Base-by-base conservation (phyloP, 1,139 yeast genomes). In the Pichia sp. region DNA sequence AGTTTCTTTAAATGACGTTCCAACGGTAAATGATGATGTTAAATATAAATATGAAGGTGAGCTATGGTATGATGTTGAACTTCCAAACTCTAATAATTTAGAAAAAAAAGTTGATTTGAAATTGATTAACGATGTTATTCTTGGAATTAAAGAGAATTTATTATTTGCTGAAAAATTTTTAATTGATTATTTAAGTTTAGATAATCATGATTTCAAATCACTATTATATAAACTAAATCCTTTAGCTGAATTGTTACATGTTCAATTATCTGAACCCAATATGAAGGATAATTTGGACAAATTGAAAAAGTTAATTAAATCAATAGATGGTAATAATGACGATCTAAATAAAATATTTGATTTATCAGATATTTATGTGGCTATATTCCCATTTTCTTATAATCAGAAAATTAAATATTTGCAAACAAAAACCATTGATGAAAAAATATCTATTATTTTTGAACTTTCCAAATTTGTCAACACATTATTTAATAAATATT, bases 331-430 rank as follows among this genome's bases (percentile, higher is more conserved):
- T 36, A 40, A 31, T 25, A 25, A 53, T 36, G 40, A 45, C 4
- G 42, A 49, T 10, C n/a, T 45, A 2, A 29, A 33, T 1, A 40
- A 59, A 26, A 52, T 68, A 18, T 57, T 59, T 35, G 55, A 58
- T 11, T 52, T 63, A 27, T 58, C 65, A 51, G 89, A 83, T 59
- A 66, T 80, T 48, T 69, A 81, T 2, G 68, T 77, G 46, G 82
- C 85, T 0, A 69, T 82, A 7, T 68, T 83, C 34, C 89, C 89
- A 5, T 78, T 79, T 48, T 75, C 83, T 2, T 68, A 68, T 40
- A 65, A 68, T 27, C 76, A 75, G 48, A 78, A 78, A 57, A 60
- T 73, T 33, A 62, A 59, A 7, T 68, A 75, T 51, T 66, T 83
- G 48, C 59, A 65, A 33, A 62, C 69, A 29, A 52, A 66, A 10